phyloP scores from a whole-genome alignment of 352 stramenopile species.

The Phytophthora uliginosa region DNA sequence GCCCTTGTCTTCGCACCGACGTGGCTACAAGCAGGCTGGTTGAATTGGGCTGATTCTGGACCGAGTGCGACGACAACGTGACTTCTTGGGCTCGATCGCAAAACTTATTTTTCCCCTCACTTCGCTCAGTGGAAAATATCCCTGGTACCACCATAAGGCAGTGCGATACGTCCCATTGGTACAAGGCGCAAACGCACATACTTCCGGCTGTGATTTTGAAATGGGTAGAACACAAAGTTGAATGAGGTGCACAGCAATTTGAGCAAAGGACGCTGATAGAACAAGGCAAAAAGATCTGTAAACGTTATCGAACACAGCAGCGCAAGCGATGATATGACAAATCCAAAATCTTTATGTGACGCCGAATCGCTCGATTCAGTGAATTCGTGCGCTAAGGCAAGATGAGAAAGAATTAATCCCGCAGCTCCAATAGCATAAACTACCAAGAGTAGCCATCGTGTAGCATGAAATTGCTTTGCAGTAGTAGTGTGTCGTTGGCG shows the following conservation, averaged over 20 bases:
- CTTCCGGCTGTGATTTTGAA: background rate
- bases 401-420: slow-evolving; percentile 16
- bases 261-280: background rate
- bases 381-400: background rate
- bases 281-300: background rate
- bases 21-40: too few species aligned
- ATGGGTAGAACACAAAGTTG: background rate
- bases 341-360: background rate
- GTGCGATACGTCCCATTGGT: slow-evolving; percentile 20
- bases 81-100: too few species aligned
- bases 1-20: too few species aligned
- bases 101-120: too few species aligned
- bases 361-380: background rate
- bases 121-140: too few species aligned
- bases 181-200: slow-evolving; percentile 22
- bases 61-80: too few species aligned
- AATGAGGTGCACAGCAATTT: background rate
- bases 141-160: slow-evolving; percentile 22
- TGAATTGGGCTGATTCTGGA: too few species aligned
- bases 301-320: background rate
- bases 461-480: background rate
- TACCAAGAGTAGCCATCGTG: background rate
- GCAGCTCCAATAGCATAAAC: slow-evolving; percentile 8
- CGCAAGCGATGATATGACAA: background rate
- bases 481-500: slow-evolving; percentile 17